These are phyloP conservation scores for Fragilariopsis cylindrus DNA, from an alignment of 108 stramenopile species.

Conservation along the genomic window DNA sequence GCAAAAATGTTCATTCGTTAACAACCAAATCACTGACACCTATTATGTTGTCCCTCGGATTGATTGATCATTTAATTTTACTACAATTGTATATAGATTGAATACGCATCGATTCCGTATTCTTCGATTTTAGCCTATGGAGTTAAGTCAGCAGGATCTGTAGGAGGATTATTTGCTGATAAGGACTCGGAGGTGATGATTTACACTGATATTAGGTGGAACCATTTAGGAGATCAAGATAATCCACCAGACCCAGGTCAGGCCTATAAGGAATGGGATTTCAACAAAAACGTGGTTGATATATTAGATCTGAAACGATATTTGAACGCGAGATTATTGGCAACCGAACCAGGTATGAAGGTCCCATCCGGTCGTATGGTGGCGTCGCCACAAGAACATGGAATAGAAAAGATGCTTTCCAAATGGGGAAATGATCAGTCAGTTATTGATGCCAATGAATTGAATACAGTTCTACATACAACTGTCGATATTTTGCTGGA, in stretches of 20 bases:
- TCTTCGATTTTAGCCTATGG: slow-evolving; percentile 47
- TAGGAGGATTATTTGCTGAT: slow-evolving; percentile 35
- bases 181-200: slow-evolving; percentile 56
- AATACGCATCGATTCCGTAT: slow-evolving; percentile 60
- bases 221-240: slow-evolving; percentile 2
- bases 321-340: slow-evolving; percentile 50
- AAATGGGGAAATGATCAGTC: slow-evolving; percentile 56
- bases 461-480: slow-evolving; percentile 52
- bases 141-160: slow-evolving; percentile 62
- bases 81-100: background rate
- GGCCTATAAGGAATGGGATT: slow-evolving; percentile 61
- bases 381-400: background rate
- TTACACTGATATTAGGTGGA: slow-evolving; percentile 35
- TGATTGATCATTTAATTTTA: no score
- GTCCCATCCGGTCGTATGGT: no score
- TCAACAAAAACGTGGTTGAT: slow-evolving; percentile 72
- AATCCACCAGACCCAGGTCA: slow-evolving; percentile 14
- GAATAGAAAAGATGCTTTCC: background rate
- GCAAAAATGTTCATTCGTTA: slow-evolving; percentile 32
- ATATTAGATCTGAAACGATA: slow-evolving; percentile 55
- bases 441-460: slow-evolving; percentile 48
- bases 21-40: no score
- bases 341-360: slow-evolving; percentile 19
- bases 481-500: slow-evolving; percentile 46
- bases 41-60: no score